Evolutionary conservation across 2,329 filamentous ascomycete genomes (phyloP).

Genomic region (Aspergillus tanneri): DNA sequence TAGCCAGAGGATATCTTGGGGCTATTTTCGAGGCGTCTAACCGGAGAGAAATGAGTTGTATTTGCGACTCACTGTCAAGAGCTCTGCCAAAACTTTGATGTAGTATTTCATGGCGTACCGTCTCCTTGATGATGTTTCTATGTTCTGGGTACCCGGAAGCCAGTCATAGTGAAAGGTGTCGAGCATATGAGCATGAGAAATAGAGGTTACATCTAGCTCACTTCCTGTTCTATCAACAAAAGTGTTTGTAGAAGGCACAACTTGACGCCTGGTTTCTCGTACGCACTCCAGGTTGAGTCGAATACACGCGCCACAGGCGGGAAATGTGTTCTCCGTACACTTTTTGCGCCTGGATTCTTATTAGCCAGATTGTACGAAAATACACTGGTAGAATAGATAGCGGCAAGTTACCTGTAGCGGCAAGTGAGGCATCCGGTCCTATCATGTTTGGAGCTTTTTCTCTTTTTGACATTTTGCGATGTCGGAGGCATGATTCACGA

Average conservation of each 20-base stretch:
- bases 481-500: too few relatives aligned
- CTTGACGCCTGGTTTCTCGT: neutral
- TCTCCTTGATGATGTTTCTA: neutral
- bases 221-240: neutral
- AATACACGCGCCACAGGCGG: neutral
- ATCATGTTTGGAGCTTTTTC: slow-evolving; percentile 1
- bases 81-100: neutral
- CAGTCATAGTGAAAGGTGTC: too few relatives aligned
- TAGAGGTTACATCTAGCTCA: neutral
- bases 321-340: neutral
- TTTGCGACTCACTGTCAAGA: neutral
- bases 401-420: neutral
- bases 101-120: neutral
- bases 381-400: too few relatives aligned
- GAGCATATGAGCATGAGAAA: too few relatives aligned
- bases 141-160: too few relatives aligned
- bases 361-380: too few relatives aligned
- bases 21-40: neutral
- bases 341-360: neutral
- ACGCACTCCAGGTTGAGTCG: neutral
- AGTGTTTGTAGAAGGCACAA: neutral
- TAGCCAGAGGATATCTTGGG: neutral
- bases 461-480: neutral
- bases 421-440: neutral
- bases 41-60: slow-evolving; percentile 1